Conservation (phyloP, 805 yeast genomes). For the Saccharomycopsis sp. region DNA sequence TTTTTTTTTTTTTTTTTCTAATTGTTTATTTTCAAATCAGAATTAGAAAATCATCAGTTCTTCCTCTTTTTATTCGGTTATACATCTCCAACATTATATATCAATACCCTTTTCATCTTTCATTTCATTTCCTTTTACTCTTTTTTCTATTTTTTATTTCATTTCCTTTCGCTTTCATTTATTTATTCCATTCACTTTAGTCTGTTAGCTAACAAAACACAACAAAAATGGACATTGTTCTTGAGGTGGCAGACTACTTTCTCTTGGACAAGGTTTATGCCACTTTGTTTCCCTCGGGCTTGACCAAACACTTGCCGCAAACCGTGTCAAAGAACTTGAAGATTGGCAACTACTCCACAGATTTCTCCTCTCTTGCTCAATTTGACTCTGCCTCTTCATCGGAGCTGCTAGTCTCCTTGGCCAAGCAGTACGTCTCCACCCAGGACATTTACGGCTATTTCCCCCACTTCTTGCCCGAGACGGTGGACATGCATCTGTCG, state of each 20-base stretch:
- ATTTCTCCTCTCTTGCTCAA: slow-evolving; percentile 8
- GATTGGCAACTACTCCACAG: slow-evolving; percentile 21
- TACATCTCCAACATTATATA: too few relatives aligned
- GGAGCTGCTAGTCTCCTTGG: slow-evolving; percentile 6
- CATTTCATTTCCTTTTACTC: too few relatives aligned
- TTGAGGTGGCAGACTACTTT: slow-evolving; percentile 70
- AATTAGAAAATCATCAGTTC: too few relatives aligned
- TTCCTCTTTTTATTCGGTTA: too few relatives aligned
- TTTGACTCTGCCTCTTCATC: not conserved
- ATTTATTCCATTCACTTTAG: too few relatives aligned
- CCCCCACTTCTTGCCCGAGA: slow-evolving; percentile 50
- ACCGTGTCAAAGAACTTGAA: slow-evolving; percentile 22
- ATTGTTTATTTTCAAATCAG: too few relatives aligned
- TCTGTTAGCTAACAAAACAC: too few relatives aligned
- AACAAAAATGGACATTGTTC: slow-evolving; percentile 96
- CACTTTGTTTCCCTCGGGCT: slow-evolving; percentile 48
- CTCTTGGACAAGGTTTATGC: slow-evolving; percentile 72
- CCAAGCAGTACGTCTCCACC: slow-evolving; percentile 17
- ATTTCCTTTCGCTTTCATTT: too few relatives aligned
- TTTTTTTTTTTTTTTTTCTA: too few relatives aligned
- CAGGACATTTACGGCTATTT: slow-evolving; percentile 50
- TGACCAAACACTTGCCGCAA: slow-evolving; percentile 31
- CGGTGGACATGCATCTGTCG: slow-evolving; percentile 54
- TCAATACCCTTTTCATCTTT: too few relatives aligned
- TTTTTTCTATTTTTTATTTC: too few relatives aligned